A percentile compares a stretch with the other conserved stretches of the same genome.
Evolutionary conservation across 345 rosid species (phyloP).

Genomic region (Streptanthus diversifolius): DNA sequence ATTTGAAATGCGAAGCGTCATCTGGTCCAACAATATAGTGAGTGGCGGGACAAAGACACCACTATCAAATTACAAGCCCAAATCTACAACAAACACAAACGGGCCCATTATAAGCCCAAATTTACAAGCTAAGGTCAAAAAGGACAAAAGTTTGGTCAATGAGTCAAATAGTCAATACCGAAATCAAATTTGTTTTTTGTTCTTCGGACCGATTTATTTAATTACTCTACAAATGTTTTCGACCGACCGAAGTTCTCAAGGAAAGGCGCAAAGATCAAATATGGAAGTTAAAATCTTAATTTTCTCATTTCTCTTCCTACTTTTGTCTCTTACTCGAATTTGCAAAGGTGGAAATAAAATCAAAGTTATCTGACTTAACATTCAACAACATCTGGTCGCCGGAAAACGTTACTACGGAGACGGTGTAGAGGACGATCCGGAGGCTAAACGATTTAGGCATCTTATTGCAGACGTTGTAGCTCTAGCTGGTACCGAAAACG

Average conservation of each 20-base stretch:
- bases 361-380: background rate
- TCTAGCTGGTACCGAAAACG: background rate
- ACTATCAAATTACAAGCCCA: background rate
- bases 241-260: background rate
- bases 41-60: slow-evolving; percentile 20
- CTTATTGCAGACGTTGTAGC: background rate
- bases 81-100: background rate
- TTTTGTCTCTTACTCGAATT: background rate
- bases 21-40: background rate
- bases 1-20: slow-evolving; percentile 5
- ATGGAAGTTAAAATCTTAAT: background rate
- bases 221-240: background rate
- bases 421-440: background rate
- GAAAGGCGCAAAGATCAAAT: background rate
- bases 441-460: background rate
- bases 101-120: background rate
- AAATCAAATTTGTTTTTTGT: background rate
- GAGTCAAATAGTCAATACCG: background rate
- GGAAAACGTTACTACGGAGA: background rate
- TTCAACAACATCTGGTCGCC: background rate
- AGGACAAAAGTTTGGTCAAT: background rate
- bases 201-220: background rate
- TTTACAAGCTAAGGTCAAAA: background rate
- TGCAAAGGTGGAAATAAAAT: background rate
- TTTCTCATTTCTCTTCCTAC: background rate